Conservation (phyloP, 1,139 yeast species). For the Suhomyces chickasaworum region DNA sequence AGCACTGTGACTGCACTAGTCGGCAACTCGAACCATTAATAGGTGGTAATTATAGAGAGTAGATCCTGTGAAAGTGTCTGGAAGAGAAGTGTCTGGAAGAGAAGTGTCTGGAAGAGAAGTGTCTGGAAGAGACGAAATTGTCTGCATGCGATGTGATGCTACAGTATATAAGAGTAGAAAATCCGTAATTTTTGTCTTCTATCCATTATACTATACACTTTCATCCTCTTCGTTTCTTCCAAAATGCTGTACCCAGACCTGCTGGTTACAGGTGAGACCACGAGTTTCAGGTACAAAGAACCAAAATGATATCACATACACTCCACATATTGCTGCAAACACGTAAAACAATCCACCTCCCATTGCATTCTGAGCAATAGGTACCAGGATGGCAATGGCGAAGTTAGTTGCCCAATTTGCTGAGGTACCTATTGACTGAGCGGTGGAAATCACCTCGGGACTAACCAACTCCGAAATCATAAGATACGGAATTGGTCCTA, state of each 20-base stretch:
- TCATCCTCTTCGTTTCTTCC: background rate
- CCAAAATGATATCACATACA: conserved; percentile 25
- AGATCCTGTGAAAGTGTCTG: too few species aligned
- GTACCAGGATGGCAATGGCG: conserved; percentile 28
- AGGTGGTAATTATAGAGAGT: too few species aligned
- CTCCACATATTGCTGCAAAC: conserved; percentile 27
- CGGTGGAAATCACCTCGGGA: conserved; percentile 24
- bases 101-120: too few species aligned
- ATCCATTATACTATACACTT: background rate
- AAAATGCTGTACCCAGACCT: conserved; percentile 29
- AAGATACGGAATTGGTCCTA: conserved; percentile 33
- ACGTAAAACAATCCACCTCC: conserved; percentile 36
- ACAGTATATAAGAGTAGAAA: too few species aligned
- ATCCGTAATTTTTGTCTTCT: background rate
- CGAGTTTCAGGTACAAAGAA: conserved; percentile 39
- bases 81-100: too few species aligned
- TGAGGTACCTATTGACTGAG: conserved; percentile 26
- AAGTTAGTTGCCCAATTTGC: conserved; percentile 26
- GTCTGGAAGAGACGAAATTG: too few species aligned
- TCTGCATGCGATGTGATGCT: too few species aligned
- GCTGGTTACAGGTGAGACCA: conserved; percentile 26
- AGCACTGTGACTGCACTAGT: too few species aligned
- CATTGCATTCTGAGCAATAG: conserved; percentile 28
- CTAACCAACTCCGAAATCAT: conserved; percentile 27
- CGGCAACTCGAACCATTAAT: too few species aligned